phyloP scores from a whole-genome alignment of 371 early-diverging fungal genomes.

The Basidiobolus heterosporus region DNA sequence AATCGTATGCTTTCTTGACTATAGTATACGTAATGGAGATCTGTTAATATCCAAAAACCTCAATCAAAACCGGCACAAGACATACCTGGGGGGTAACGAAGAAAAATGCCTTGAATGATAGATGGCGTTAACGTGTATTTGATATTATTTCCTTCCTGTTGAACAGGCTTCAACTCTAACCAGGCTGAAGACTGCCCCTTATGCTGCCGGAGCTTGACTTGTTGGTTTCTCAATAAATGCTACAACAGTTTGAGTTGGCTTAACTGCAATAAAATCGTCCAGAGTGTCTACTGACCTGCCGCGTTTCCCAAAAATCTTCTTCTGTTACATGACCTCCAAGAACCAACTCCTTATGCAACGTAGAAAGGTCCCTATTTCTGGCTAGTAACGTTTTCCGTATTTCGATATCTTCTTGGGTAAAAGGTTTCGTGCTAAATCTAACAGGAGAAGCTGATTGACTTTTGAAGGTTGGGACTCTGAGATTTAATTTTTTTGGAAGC shows the following conservation, averaged over 20 bases:
- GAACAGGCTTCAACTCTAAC: conserved; percentile 59
- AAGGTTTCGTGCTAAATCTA: conserved; percentile 10
- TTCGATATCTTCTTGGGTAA: conserved; percentile 27
- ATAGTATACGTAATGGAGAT: not conserved
- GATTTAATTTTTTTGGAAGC: conserved; percentile 6
- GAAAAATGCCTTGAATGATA: conserved; percentile 74
- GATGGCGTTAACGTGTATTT: conserved; percentile 79
- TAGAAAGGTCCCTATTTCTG: conserved; percentile 40
- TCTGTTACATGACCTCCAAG: conserved; percentile 55
- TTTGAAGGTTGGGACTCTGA: conserved; percentile 5
- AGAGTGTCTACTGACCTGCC: conserved; percentile 33
- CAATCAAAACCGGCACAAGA: no score
- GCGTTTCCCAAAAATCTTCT: conserved; percentile 82
- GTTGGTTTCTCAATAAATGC: conserved; percentile 56
- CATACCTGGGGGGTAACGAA: conserved; percentile 71
- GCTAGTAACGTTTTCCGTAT: conserved; percentile 41
- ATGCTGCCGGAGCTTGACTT: conserved; percentile 44
- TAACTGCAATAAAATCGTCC: conserved; percentile 6
- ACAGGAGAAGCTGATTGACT: conserved; percentile 11
- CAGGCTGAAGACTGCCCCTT: conserved; percentile 72
- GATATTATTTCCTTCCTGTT: conserved; percentile 62
- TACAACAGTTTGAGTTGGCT: conserved; percentile 4
- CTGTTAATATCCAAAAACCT: not conserved
- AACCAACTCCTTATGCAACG: conserved; percentile 67
- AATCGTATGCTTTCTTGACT: conserved; percentile 69